Evolutionary conservation across 2,329 filamentous ascomycete species (phyloP).

Genomic region (Xylariaceae sp.): DNA sequence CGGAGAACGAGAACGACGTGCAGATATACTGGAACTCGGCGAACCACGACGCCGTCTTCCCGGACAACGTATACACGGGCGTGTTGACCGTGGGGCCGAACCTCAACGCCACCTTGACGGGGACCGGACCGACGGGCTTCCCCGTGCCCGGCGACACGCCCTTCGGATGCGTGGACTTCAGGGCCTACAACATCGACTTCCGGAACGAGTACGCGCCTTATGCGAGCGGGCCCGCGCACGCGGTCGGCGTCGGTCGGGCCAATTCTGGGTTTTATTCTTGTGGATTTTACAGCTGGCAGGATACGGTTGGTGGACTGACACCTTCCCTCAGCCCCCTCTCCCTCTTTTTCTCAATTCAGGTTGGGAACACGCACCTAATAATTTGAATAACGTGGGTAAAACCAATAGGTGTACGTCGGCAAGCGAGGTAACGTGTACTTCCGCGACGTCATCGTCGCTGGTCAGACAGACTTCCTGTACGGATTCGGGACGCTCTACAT

Average conservation of each 20-base stretch:
- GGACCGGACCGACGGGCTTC: slow-evolving; percentile 56
- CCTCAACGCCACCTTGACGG: slow-evolving; percentile 56
- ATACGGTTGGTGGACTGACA: slow-evolving; percentile 55
- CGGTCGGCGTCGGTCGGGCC: slow-evolving; percentile 55
- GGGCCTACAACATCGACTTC: slow-evolving; percentile 63
- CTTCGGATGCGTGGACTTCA: slow-evolving; percentile 58
- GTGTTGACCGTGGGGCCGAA: slow-evolving; percentile 59
- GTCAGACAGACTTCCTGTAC: slow-evolving; percentile 64
- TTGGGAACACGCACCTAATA: too few species aligned
- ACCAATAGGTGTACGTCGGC: slow-evolving; percentile 51
- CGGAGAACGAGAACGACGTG: slow-evolving; percentile 38
- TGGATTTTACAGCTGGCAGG: slow-evolving; percentile 62
- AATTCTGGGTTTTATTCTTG: slow-evolving; percentile 64
- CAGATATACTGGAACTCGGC: slow-evolving; percentile 55
- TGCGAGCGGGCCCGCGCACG: slow-evolving; percentile 51
- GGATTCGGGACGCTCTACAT: slow-evolving; percentile 62
- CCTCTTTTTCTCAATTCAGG: too few species aligned
- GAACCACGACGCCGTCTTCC: slow-evolving; percentile 39
- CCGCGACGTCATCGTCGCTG: slow-evolving; percentile 53
- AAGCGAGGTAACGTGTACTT: slow-evolving; percentile 64
- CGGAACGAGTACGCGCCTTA: slow-evolving; percentile 51
- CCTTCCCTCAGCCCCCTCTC: too few species aligned
- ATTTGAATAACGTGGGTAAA: too few species aligned
- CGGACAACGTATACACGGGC: slow-evolving; percentile 59
- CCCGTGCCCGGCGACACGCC: slow-evolving; percentile 55